phyloP scores from a whole-genome alignment of 371 early-diverging fungal species.

The Lichtheimia corymbifera region DNA sequence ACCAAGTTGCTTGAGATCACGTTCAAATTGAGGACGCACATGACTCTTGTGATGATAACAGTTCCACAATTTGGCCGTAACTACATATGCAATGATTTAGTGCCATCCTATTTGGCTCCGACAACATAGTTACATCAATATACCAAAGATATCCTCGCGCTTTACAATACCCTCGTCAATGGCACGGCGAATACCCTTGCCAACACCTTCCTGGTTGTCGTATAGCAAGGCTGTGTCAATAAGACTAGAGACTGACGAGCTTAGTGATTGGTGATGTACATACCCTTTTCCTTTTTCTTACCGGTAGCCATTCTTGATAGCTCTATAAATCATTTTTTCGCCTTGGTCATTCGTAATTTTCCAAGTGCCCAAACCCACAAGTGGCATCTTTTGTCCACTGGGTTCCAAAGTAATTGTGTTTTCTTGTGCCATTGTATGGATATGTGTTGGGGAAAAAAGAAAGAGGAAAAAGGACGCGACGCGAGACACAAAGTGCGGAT shows the following conservation, averaged over 20 bases:
- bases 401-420: too few relatives aligned
- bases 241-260: conserved; percentile 18
- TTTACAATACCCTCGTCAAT: conserved; percentile 58
- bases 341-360: conserved; percentile 27
- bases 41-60: conserved; percentile 45
- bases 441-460: too few relatives aligned
- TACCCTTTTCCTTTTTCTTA: not conserved
- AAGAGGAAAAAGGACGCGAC: too few relatives aligned
- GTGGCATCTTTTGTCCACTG: conserved; percentile 38
- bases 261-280: not conserved
- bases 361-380: conserved; percentile 44
- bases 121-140: not conserved
- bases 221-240: conserved; percentile 52
- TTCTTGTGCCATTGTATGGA: too few relatives aligned
- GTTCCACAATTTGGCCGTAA: conserved; percentile 77
- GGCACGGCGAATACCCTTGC: conserved; percentile 55
- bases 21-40: conserved; percentile 46
- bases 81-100: conserved; percentile 32
- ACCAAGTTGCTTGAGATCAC: conserved; percentile 46
- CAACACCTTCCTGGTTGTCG: conserved; percentile 70
- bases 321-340: conserved; percentile 47
- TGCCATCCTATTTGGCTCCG: not conserved
- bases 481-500: too few relatives aligned
- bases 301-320: conserved; percentile 43
- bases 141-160: conserved; percentile 55